Base-by-base conservation (phyloP, 768 basidiomycete species). In the Mycena latifolia region DNA sequence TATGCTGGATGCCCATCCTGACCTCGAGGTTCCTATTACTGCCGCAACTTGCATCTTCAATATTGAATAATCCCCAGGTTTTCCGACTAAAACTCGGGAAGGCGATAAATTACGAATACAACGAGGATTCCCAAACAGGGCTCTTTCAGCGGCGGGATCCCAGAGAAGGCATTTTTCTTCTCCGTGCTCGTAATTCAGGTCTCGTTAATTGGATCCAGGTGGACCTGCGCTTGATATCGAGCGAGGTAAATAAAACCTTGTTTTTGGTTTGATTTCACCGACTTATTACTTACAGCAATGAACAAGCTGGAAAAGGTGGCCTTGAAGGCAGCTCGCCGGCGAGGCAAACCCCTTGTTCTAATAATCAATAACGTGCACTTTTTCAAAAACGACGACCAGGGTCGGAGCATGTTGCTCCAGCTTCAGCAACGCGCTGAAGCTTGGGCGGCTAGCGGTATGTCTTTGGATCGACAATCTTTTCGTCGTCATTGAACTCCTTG, bases 301-400 rank as follows among this genome's bases (percentile, higher is more conserved):
- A 93, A 91, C 75, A 96, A 96, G 74, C 81, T 94, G 3, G 89
- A 93, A 75, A 94, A 96, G 74, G 93, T 95, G 27, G 94, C 94
- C 0, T 82, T 97, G 61, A 79, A 86, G 41, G 86, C 82, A 71
- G 82, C 90, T 41, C 78, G 78, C 45, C 79, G 79, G 63, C 86
- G 83, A 7, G 86, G 88, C 5, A 84, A 88, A 55, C 94, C 95
- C 0, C 80, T 96, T 7, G 89, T 95, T 0, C 80, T 97, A 29
- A 87, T 94, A 48, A 82, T 97, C 73, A 94, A 94, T 79, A 95
- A 95, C 75, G 78, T 89, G 6, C 90, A 92, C 69, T 85, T 85
- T 73, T 89, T 92, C 77, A 85, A 89, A 62, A 92, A 94, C 69
- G 88, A 94, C 68, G 91, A 92, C 12, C 88, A 88, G 28, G 94